Base-by-base conservation (phyloP, 108 stramenopile species). In the Cylindrotheca closterium region DNA sequence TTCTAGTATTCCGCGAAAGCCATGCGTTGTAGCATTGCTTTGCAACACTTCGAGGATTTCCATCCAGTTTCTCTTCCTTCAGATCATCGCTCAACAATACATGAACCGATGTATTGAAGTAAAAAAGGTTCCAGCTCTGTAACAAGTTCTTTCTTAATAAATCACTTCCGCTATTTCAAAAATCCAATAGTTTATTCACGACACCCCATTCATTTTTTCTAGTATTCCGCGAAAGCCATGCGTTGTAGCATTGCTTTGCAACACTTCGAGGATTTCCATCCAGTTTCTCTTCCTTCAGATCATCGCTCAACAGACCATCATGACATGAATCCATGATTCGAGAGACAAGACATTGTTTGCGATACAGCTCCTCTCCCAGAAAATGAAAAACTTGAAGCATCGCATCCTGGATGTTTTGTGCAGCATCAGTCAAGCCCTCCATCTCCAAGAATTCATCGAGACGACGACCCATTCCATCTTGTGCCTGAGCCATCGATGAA, bases 381-480 rank as follows among this genome's bases (percentile, higher is more conserved):
- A 69, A 57, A 0, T 60, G 48, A 60, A 70, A 84, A 32, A 81
- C 49, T 32, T 46, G 47, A 24, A 57, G 58, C 12, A 42, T 56
- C 51, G 30, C 67, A 26, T 47, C 71, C 69, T 22, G 62, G 52
- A 57, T 34, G 27, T 37, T 24, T 3, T 24, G 15, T 66, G 81
- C 26, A 25, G 4, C 28, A n/a, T 71, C 12, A 34, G 34, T 60
- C 54, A 52, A 83, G 82, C 78, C 60, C 80, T 42, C 37, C 7
- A 7, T 15, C 7, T 15, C 37, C 37, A 42, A 42, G 10, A 42
- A 54, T 42, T 73, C 84, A 51, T 87, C 87, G 54, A 92, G 65
- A 50, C 82, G 67, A 49, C 91, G 72, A 10, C 87, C 84, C 65
- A 89, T 47, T n/a, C 71, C 80, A 33, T 89, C 87, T 46, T 85